These are phyloP conservation scores for Henningerozyma blattae DNA, from an alignment of 805 yeast species.

Conservation along the genomic window DNA sequence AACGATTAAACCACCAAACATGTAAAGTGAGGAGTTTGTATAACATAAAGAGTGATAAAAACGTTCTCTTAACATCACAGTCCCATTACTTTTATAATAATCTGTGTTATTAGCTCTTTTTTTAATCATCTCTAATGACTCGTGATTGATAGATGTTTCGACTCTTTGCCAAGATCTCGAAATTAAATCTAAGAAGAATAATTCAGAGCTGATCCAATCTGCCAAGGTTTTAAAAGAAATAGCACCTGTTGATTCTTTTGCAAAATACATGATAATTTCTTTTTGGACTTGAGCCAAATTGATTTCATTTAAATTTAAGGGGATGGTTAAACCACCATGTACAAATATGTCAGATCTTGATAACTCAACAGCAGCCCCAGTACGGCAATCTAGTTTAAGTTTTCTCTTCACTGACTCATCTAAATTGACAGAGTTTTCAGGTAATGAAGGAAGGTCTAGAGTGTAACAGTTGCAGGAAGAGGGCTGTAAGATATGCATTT, in stretches of 20 bases:
- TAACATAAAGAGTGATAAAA: slow-evolving; percentile 48
- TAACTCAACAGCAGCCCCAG: slow-evolving; percentile 53
- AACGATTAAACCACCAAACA: slow-evolving; percentile 54
- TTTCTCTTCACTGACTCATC: slow-evolving; percentile 37
- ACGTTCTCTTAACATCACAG: slow-evolving; percentile 23
- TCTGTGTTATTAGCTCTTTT: neutral
- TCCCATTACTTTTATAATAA: neutral
- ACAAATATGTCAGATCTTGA: slow-evolving; percentile 50
- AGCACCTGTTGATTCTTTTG: slow-evolving; percentile 13
- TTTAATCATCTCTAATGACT: neutral
- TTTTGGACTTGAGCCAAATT: slow-evolving; percentile 29
- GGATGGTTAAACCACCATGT: slow-evolving; percentile 57
- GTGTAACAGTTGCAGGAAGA: slow-evolving; percentile 50
- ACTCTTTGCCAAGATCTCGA: slow-evolving; percentile 46
- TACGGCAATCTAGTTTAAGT: slow-evolving; percentile 43
- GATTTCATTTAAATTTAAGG: slow-evolving; percentile 34
- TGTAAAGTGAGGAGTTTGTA: slow-evolving; percentile 37
- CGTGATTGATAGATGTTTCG: slow-evolving; percentile 8
- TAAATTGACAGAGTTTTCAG: slow-evolving; percentile 6
- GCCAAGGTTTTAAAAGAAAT: slow-evolving; percentile 14
- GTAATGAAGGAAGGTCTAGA: slow-evolving; percentile 39
- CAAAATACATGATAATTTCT: slow-evolving; percentile 27
- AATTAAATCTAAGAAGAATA: slow-evolving; percentile 47
- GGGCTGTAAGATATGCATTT: slow-evolving; percentile 54
- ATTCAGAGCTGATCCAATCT: slow-evolving; percentile 47